A percentile compares a stretch with the other conserved stretches of the same genome.
Evolutionary conservation across 2,329 filamentous ascomycete species (phyloP).

Genomic region (Ophiostoma piceae): DNA sequence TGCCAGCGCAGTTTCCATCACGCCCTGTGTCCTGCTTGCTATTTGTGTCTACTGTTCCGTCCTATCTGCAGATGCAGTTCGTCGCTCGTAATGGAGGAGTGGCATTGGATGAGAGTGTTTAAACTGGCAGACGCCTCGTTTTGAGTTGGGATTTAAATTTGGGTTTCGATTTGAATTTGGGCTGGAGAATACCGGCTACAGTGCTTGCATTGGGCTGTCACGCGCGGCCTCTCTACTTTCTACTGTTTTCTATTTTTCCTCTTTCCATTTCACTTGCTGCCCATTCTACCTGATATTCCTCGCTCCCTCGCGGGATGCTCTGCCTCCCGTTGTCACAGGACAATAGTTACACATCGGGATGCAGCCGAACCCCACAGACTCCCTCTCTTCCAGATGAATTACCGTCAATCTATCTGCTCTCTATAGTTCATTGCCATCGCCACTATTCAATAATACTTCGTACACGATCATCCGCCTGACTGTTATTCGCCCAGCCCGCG

Average conservation of each 20-base stretch:
- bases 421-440: neutral
- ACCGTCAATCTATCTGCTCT: neutral
- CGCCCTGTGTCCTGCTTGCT: neutral
- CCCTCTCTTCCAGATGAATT: neutral
- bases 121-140: conserved; percentile 1
- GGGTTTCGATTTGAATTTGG: too few species aligned
- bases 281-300: neutral
- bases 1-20: conserved; percentile 25
- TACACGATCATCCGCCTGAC: neutral
- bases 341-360: conserved; percentile 10
- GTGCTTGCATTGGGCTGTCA: conserved; percentile 3
- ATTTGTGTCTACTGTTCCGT: neutral
- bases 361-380: conserved; percentile 7
- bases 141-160: neutral
- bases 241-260: neutral
- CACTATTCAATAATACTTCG: neutral
- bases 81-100: neutral
- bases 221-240: neutral
- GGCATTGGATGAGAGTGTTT: neutral
- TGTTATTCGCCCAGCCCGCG: conserved; percentile 18
- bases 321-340: conserved; percentile 8
- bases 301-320: neutral
- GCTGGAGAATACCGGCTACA: neutral
- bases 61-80: neutral
- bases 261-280: neutral